phyloP scores from a whole-genome alignment of 345 rosid species.

The Eucalyptus polybractea region DNA sequence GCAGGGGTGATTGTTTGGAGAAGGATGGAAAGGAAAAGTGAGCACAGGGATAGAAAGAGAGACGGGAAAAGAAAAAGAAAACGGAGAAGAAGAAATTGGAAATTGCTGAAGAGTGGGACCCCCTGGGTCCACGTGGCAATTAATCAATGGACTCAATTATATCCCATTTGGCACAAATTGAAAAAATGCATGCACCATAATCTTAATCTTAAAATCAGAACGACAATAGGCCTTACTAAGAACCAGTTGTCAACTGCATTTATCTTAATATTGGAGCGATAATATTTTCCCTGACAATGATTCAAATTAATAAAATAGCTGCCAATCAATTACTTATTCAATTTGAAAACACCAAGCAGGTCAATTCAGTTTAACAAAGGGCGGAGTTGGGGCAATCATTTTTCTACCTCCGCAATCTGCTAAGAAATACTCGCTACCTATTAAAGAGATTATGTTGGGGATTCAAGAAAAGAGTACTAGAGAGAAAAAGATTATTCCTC shows the following conservation, averaged over 20 bases:
- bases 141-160: background rate
- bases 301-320: accelerated
- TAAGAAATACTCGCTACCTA: background rate
- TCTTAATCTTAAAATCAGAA: background rate
- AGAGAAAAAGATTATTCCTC: background rate
- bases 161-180: background rate
- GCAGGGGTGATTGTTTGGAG: background rate
- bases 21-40: background rate
- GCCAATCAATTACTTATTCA: background rate
- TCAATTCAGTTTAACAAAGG: background rate
- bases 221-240: background rate
- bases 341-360: background rate
- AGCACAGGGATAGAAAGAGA: background rate
- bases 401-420: accelerated
- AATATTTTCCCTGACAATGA: background rate
- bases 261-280: background rate
- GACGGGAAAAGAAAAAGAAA: background rate
- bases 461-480: background rate
- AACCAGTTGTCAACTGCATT: background rate
- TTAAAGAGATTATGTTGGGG: background rate
- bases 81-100: background rate
- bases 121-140: background rate
- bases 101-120: background rate
- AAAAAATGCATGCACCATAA: background rate
- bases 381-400: background rate